A percentile compares a stretch with the other conserved stretches of the same genome.
Conservation (phyloP, 495 filamentous ascomycete genomes). For the Penicillium lividum region DNA sequence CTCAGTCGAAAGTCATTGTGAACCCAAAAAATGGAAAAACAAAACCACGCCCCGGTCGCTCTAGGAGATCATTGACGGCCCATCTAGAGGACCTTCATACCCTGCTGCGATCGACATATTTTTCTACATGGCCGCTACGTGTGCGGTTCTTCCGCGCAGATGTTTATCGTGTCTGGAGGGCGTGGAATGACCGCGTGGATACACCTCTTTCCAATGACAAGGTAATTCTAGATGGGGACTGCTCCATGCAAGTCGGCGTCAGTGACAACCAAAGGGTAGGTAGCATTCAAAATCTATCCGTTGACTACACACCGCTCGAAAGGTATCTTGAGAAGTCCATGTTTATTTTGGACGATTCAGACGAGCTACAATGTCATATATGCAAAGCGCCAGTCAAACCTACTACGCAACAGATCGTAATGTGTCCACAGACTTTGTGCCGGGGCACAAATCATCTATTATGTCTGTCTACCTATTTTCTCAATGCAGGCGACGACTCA, state of each 20-base stretch:
- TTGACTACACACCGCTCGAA: constrained; percentile 66
- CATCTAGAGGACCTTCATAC: constrained; percentile 76
- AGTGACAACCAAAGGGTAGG: constrained; percentile 18
- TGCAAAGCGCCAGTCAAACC: constrained; percentile 56
- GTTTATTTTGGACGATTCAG: constrained; percentile 60
- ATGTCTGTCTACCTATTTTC: constrained; percentile 71
- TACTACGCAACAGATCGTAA: constrained; percentile 55
- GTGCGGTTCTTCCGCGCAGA: constrained; percentile 78
- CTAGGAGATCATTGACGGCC: constrained; percentile 58
- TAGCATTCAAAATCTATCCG: constrained; percentile 57
- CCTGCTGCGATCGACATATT: constrained; percentile 74
- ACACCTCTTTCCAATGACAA: constrained; percentile 51
- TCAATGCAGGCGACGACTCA: constrained; percentile 42
- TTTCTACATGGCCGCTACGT: constrained; percentile 76
- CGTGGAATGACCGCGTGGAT: constrained; percentile 53
- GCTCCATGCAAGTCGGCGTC: constrained; percentile 11
- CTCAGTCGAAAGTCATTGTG: constrained; percentile 7
- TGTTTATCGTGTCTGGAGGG: constrained; percentile 66
- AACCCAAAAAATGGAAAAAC: constrained; percentile 23
- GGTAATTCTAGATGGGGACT: constrained; percentile 57
- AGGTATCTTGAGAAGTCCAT: constrained; percentile 70
- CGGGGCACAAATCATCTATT: constrained; percentile 68
- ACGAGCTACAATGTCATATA: constrained; percentile 60
- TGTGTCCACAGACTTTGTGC: constrained; percentile 71
- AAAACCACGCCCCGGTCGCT: constrained; percentile 42